Base-by-base conservation (phyloP, 2,329 filamentous ascomycete species). In the Penicillium italicum region DNA sequence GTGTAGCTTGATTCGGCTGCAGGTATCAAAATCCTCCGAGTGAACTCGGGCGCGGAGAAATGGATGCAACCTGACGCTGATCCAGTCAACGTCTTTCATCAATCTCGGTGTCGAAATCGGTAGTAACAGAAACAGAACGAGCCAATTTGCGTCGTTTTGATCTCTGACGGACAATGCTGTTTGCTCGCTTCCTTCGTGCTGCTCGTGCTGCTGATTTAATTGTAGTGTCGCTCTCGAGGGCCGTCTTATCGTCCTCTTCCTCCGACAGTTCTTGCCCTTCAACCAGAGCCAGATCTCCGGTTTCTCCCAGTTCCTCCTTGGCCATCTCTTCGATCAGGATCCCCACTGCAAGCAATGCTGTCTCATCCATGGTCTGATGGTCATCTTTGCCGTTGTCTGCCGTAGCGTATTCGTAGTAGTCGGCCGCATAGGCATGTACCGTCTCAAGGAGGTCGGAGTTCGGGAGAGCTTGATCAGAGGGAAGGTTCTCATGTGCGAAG, bases 311-410 rank as follows among this genome's bases (percentile, higher is more conserved):
- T 4, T 74, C 65, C 40, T 80, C 77, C 38, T 71, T 74, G 0
- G 77, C 77, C 22, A 79, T 74, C 66, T 87, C 84, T 69, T 87
- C 85, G 26, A 86, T 66, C 33, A 87, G 62, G 14, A 87, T 80
- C 0, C 84, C 83, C 62, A 86, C 67, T 1, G 83, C 82, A 60
- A 87, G 76, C 53, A 87, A 67, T 1, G 84, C 83, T 9, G 82
- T 86, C 68, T 85, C 84, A 56, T 86, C 82, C 76, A 87, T 77
- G 56, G 78, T 83, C 45, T 74, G 75, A 62, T 78, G 81, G 50
- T 79, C 75, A 33, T 69, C 62, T 42, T 65, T 66, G 3, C 73
- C 74, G 7, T 62, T 61, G 24, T 73, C 66, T 1, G 58, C 56
- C 4, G 69, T 70, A 4, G 69, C 66, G 34, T 69, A 67, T 30